Percentiles rank a stretch among this genome's conserved stretches.
These are phyloP conservation scores for Huntiella decipiens DNA, from an alignment of 2,329 filamentous ascomycete species.

Conservation along the genomic window DNA sequence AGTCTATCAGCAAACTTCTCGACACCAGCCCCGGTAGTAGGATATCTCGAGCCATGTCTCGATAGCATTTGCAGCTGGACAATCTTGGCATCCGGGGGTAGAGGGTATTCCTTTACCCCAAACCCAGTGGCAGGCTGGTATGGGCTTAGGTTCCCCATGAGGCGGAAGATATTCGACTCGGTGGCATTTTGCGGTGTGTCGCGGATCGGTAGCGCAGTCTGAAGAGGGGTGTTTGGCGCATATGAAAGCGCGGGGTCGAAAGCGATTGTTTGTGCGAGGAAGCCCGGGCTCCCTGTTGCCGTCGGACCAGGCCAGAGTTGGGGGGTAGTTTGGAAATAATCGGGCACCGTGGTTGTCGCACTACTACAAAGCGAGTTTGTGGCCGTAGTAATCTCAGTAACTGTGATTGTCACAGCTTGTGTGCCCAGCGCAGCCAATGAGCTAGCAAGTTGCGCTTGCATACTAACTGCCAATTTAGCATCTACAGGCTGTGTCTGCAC, in stretches of 20 bases:
- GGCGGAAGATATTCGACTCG: constrained; percentile 36
- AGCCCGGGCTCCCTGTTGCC: constrained; percentile 49
- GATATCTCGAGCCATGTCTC: constrained; percentile 56
- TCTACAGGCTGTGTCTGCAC: constrained; percentile 2
- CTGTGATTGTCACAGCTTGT: constrained; percentile 10
- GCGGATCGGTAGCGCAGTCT: constrained; percentile 49
- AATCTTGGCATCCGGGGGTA: constrained; percentile 48
- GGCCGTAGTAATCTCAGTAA: constrained; percentile 13
- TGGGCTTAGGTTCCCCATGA: constrained; percentile 50
- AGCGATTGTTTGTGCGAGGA: constrained; percentile 51
- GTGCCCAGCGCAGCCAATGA: constrained; percentile 11
- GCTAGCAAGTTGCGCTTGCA: neutral
- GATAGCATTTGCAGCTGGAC: constrained; percentile 54
- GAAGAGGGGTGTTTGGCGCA: constrained; percentile 49
- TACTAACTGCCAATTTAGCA: neutral
- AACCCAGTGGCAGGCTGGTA: constrained; percentile 57
- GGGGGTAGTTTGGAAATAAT: constrained; percentile 44
- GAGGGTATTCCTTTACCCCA: constrained; percentile 51
- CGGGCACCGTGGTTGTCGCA: constrained; percentile 29
- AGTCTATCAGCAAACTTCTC: constrained; percentile 37
- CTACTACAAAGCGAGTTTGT: constrained; percentile 12
- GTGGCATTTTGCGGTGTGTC: constrained; percentile 36
- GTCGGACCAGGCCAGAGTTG: constrained; percentile 46
- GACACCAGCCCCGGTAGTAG: constrained; percentile 40
- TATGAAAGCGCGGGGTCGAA: constrained; percentile 43